phyloP scores from a whole-genome alignment of 805 yeast species.

The Tetrapisispora nanseiensis region DNA sequence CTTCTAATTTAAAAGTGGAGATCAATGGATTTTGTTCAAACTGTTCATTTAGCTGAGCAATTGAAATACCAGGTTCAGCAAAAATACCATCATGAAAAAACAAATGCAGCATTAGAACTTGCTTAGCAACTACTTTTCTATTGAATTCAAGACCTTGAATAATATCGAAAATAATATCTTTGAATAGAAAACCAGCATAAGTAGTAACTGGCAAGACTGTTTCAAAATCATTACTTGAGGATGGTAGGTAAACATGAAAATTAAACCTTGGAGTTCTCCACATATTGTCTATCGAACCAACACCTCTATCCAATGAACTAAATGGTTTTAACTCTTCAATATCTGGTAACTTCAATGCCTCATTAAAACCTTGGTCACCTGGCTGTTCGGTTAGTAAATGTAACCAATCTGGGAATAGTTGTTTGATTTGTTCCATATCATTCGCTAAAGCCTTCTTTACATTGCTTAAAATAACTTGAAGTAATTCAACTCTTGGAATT shows the following conservation, averaged over 20 bases:
- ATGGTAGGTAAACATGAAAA: conserved; percentile 50
- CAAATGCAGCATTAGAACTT: conserved; percentile 60
- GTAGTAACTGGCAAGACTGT: conserved; percentile 52
- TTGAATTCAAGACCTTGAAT: conserved; percentile 80
- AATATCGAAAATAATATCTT: conserved; percentile 68
- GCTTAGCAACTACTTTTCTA: conserved; percentile 77
- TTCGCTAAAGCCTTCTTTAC: conserved; percentile 31
- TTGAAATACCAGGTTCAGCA: conserved; percentile 63
- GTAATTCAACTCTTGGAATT: conserved; percentile 40
- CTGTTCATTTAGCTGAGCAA: conserved; percentile 52
- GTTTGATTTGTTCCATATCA: conserved; percentile 33
- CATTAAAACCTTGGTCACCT: conserved; percentile 25
- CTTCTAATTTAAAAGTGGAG: conserved; percentile 88
- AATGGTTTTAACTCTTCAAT: conserved; percentile 28
- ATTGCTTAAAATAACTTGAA: conserved; percentile 45
- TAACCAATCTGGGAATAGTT: conserved; percentile 33
- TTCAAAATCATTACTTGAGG: conserved; percentile 43
- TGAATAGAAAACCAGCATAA: conserved; percentile 51
- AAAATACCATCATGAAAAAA: conserved; percentile 61
- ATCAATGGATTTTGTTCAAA: conserved; percentile 32
- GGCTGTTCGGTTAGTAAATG: conserved; percentile 29
- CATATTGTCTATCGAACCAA: conserved; percentile 50
- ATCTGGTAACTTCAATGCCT: conserved; percentile 30
- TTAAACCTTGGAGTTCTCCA: conserved; percentile 57
- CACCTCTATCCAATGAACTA: conserved; percentile 28